Conservation (phyloP, 257 asterid species). For the Solanum stenotomum region DNA sequence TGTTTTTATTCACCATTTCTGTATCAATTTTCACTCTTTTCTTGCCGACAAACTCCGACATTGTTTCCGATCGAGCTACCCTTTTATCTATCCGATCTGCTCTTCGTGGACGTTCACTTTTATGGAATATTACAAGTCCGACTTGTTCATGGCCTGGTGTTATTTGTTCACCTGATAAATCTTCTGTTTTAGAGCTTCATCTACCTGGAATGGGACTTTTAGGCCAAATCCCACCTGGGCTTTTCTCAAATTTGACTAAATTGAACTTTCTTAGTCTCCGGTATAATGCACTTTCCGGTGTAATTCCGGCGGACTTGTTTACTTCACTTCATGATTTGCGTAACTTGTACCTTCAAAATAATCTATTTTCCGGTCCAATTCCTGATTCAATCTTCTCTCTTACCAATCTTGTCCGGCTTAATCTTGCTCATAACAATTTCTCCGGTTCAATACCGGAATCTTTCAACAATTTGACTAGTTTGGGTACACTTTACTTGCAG, state of each 20-base stretch:
- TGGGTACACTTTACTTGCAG: constrained; percentile 76
- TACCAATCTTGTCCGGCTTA: constrained; percentile 47
- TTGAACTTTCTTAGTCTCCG: constrained; percentile 78
- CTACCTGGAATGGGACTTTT: constrained; percentile 84
- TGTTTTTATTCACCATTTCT: background rate
- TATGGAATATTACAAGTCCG: constrained; percentile 62
- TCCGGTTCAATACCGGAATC: constrained; percentile 54
- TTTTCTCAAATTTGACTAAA: constrained; percentile 49
- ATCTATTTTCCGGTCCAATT: constrained; percentile 47
- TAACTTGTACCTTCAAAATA: constrained; percentile 59
- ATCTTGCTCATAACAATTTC: constrained; percentile 61
- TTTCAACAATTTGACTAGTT: constrained; percentile 51
- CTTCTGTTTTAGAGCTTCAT: constrained; percentile 58
- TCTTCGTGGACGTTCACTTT: constrained; percentile 66
- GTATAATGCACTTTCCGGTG: constrained; percentile 62
- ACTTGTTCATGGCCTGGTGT: constrained; percentile 81
- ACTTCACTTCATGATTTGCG: constrained; percentile 43
- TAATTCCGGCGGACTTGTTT: constrained; percentile 52
- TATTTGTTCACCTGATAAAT: constrained; percentile 39
- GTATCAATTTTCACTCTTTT: constrained; percentile 11
- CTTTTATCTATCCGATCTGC: constrained; percentile 63
- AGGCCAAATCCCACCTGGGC: constrained; percentile 51
- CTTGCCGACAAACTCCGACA: constrained; percentile 33
- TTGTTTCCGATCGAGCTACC: constrained; percentile 72
- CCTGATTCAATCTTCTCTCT: constrained; percentile 52